phyloP scores from a whole-genome alignment of 2,329 filamentous ascomycete species.

The Pseudodiploospora longispora region DNA sequence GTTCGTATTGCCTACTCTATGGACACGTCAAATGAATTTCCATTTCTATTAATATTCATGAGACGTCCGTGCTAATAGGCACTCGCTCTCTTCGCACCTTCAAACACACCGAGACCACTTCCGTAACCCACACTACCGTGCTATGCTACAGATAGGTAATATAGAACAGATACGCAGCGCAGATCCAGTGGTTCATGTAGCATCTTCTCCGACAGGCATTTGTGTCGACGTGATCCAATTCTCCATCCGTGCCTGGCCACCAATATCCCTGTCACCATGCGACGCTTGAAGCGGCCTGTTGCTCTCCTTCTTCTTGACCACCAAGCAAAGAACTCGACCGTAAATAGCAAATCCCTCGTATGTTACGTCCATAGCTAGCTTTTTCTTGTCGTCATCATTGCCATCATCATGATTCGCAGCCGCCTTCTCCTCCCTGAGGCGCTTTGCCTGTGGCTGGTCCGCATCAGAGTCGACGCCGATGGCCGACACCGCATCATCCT shows the following conservation, averaged over 20 bases:
- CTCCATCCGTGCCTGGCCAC: constrained; percentile 63
- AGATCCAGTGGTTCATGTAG: constrained; percentile 12
- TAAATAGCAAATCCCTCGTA: constrained; percentile 98
- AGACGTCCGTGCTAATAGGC: too few species aligned
- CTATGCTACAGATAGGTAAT: too few species aligned
- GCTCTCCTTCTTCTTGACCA: constrained; percentile 68
- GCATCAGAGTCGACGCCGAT: constrained; percentile 32
- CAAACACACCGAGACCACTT: too few species aligned
- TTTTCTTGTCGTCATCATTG: constrained; percentile 73
- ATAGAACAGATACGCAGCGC: too few species aligned
- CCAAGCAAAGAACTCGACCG: constrained; percentile 82
- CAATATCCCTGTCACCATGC: constrained; percentile 20
- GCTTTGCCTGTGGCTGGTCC: constrained; percentile 38
- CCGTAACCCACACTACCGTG: too few species aligned
- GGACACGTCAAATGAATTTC: too few species aligned
- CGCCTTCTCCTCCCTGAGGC: constrained; percentile 24
- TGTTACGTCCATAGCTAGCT: constrained; percentile 72
- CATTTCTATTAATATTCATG: too few species aligned
- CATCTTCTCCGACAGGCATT: constrained; percentile 36
- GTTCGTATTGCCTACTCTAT: too few species aligned
- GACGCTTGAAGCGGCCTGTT: constrained; percentile 28
- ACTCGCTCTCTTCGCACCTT: too few species aligned
- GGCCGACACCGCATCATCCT: constrained; percentile 27
- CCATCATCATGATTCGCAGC: constrained; percentile 20
- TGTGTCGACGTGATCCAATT: constrained; percentile 81